phyloP scores from a whole-genome alignment of 306 rosid species.

The Quercus rubra region DNA sequence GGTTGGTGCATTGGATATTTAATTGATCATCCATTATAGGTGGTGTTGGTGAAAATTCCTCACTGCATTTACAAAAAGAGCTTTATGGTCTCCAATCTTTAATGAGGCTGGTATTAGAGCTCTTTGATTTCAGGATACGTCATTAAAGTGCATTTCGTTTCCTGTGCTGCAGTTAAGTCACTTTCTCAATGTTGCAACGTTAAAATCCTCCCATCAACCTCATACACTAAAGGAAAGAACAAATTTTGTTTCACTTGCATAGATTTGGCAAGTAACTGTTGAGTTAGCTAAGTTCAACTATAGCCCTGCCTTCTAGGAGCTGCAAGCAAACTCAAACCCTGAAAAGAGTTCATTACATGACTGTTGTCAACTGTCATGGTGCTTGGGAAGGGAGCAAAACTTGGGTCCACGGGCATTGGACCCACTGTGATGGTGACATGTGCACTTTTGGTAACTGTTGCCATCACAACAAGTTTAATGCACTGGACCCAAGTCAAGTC shows the following conservation, averaged over 20 bases:
- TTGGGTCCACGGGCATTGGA: no score
- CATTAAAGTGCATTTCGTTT: slow-evolving; percentile 26
- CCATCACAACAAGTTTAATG: no score
- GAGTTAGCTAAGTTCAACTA: no score
- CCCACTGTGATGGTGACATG: no score
- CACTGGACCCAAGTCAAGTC: no score
- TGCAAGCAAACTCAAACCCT: no score
- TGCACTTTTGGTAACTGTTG: no score
- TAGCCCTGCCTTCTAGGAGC: no score
- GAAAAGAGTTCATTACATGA: no score
- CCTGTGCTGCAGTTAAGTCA: slow-evolving; percentile 28
- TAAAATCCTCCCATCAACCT: slow-evolving; percentile 7
- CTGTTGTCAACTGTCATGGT: no score
- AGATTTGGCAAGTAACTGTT: no score
- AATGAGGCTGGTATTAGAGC: slow-evolving; percentile 15
- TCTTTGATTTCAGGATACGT: slow-evolving; percentile 26
- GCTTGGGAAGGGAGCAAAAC: no score
- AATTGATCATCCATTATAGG: background rate
- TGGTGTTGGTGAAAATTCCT: slow-evolving; percentile 15
- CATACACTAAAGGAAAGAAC: background rate
- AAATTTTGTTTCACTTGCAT: background rate
- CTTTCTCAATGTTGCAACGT: slow-evolving; percentile 27
- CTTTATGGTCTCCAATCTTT: slow-evolving; percentile 21
- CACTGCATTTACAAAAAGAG: slow-evolving; percentile 15
- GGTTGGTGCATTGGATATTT: background rate